Conservation (phyloP, 2,329 filamentous ascomycete species). For the Penicillium freii region DNA sequence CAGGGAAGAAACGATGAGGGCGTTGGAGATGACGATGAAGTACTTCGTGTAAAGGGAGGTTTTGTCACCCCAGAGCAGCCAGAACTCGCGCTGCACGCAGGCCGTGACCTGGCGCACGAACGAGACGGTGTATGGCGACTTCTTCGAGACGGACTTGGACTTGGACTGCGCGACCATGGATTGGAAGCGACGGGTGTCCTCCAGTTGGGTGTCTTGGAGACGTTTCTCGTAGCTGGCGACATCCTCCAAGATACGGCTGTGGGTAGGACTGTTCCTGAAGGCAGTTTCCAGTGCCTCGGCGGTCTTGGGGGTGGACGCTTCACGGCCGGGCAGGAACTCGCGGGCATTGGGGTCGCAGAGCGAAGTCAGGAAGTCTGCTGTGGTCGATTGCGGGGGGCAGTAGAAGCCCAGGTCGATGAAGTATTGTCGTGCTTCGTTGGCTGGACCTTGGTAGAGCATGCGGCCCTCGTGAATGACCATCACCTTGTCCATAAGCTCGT, state of each 20-base stretch:
- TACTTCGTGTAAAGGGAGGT: constrained; percentile 74
- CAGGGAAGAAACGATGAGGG: constrained; percentile 72
- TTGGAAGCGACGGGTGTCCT: constrained; percentile 64
- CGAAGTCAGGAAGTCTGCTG: constrained; percentile 74
- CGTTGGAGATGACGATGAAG: constrained; percentile 73
- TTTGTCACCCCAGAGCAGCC: constrained; percentile 73
- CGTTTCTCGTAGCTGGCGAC: constrained; percentile 60
- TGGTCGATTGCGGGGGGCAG: constrained; percentile 61
- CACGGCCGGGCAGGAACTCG: constrained; percentile 63
- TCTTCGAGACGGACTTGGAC: constrained; percentile 65
- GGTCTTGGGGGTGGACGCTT: constrained; percentile 66
- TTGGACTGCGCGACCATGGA: constrained; percentile 62
- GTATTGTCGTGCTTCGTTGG: constrained; percentile 61
- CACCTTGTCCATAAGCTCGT: constrained; percentile 76
- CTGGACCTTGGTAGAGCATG: constrained; percentile 65
- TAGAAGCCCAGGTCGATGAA: constrained; percentile 65
- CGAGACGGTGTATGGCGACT: constrained; percentile 73
- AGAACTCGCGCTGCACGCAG: constrained; percentile 68
- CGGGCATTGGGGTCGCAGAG: constrained; percentile 72
- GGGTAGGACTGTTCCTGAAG: constrained; percentile 63
- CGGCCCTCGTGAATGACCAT: constrained; percentile 72
- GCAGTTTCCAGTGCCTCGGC: constrained; percentile 66
- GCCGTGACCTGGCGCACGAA: constrained; percentile 65
- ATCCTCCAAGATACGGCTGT: constrained; percentile 60
- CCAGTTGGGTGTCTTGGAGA: constrained; percentile 56